Evolutionary conservation across 2,329 filamentous ascomycete species (phyloP), one percentile per base, ranked within the genome.

Genomic region (Neonectria coccinea): DNA sequence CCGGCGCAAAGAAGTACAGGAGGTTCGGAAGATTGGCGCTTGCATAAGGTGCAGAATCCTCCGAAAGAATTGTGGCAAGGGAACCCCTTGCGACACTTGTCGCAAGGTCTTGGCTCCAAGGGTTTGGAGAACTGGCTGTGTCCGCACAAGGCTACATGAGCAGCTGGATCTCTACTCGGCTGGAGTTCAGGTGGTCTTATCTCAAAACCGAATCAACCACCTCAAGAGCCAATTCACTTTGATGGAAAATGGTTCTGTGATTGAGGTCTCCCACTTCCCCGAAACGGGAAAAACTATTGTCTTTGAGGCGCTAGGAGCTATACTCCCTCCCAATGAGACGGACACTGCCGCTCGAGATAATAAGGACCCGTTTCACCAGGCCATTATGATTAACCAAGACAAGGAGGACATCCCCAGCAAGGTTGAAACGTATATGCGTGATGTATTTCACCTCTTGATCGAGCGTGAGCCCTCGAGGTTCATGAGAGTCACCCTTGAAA

Each of bases 21-120:
- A 88, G 66, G 86, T 91, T 22, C 85, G 89, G 25, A 88, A 88
- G 70, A 84, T 88, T 39, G 89, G 89, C 6, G 88, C 89, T 12
- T 91, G 89, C 69, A 89, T 90, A 56, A 82, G 89, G 48, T 91
- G 89, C 71, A 84, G 88, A 41, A 90, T 91, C 66, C 77, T 91
- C 39, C 84, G 88, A 62, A 91, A 91, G 78, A 89, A 87, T 1
- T 91, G 89, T 71, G 88, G 87, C n/a, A 85, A 84, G 63, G 88
- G 87, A 33, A 86, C 83, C 7, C 88, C 88, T 0, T 91, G 89
- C 68, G 84, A 86, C 57, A 88, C 88, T 1, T 91, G 89, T 67
- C 84, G 84, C 65, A 89, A 88, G 71, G 88, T 91, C 1, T 78
- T 90, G 42, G 84, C 85, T 4, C 88, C 89, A 1, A 83, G 89